phyloP scores from a whole-genome alignment of 345 rosid species.

The Dipteronia dyeriana region DNA sequence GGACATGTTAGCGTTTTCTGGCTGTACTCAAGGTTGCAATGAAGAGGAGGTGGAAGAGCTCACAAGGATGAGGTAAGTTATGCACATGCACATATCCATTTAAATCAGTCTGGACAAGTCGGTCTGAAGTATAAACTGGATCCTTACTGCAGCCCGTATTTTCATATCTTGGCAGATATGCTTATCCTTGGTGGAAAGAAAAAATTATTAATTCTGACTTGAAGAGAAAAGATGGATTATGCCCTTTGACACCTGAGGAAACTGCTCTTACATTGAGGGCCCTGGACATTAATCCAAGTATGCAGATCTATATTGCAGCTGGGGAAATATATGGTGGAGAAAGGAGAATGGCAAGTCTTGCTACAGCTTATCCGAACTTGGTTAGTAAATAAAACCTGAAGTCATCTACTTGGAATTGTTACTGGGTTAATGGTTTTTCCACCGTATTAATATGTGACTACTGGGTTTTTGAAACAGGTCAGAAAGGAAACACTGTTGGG shows the following conservation, averaged over 20 bases:
- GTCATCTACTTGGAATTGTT: slow-evolving; percentile 7
- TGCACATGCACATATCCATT: neutral
- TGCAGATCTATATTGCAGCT: slow-evolving; percentile 80
- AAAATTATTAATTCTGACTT: slow-evolving; percentile 75
- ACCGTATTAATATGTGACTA: neutral
- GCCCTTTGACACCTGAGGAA: slow-evolving; percentile 93
- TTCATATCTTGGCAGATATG: slow-evolving; percentile 53
- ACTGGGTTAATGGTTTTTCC: neutral
- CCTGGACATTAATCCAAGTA: slow-evolving; percentile 64
- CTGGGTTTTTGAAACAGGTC: slow-evolving; percentile 51
- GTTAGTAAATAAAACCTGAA: slow-evolving; percentile 43
- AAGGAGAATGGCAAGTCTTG: slow-evolving; percentile 69
- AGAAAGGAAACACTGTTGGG: slow-evolving; percentile 77
- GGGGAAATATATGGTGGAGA: slow-evolving; percentile 84
- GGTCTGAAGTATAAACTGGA: slow-evolving; percentile 9
- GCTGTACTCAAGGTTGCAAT: slow-evolving; percentile 92
- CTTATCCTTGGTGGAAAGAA: slow-evolving; percentile 97
- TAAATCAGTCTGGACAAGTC: neutral
- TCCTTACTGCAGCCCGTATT: neutral
- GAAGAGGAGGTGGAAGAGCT: slow-evolving; percentile 86
- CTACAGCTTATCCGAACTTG: slow-evolving; percentile 68
- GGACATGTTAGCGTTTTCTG: slow-evolving; percentile 99
- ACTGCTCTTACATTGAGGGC: slow-evolving; percentile 75
- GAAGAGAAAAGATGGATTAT: slow-evolving; percentile 83
- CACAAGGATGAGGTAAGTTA: slow-evolving; percentile 86